Base-by-base conservation (phyloP, 768 basidiomycete species). In the Russula compacta region DNA sequence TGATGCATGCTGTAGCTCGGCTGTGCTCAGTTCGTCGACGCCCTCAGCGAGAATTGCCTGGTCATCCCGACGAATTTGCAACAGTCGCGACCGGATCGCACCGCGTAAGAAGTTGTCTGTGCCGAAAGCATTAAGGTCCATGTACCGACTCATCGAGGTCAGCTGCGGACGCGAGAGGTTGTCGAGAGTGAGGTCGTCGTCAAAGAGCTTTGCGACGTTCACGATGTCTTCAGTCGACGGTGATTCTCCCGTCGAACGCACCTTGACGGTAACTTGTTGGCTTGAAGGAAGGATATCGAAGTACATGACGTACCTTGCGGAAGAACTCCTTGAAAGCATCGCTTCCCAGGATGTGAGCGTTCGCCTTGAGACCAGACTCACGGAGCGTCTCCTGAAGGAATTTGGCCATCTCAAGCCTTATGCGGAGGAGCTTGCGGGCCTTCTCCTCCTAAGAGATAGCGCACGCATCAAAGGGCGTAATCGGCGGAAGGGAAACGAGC, bases 291-390 rank as follows among this genome's bases (percentile, higher is more conserved):
- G 12, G 29, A 17, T 50, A 40, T 35, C 9, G 7, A 49, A 6
- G 47, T 38, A 17, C 17, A 47, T 29, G 40, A 51, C 75, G 36
- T 55, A 92, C 93, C 77, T 98, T 98, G 71, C 92, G 84, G 86
- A 99, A 99, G 77, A 99, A 99, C 73, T 95, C 93, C 71, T 98
- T 98, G 83, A 99, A 99, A 43, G 93, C 91, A 57, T 97, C 95
- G 44, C 83, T 88, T 64, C 92, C 89, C 60, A 98, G 84, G 60
- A 99, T 97, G 70, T 95, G 93, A 19, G 87, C 85, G 62, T 91
- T 92, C 9, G 92, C 92, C 72, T 91, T 94, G 61, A 98, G 78
- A 42, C 92, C 93, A 1, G 89, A 92, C 75, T 98, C 97, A 42
- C 92, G 84, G 48, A 99, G 81, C 0, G 97, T 98, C 73, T 99